These are phyloP conservation scores for Cladosporium sp. DNA, from an alignment of 2,329 filamentous ascomycete species.

Conservation along the genomic window DNA sequence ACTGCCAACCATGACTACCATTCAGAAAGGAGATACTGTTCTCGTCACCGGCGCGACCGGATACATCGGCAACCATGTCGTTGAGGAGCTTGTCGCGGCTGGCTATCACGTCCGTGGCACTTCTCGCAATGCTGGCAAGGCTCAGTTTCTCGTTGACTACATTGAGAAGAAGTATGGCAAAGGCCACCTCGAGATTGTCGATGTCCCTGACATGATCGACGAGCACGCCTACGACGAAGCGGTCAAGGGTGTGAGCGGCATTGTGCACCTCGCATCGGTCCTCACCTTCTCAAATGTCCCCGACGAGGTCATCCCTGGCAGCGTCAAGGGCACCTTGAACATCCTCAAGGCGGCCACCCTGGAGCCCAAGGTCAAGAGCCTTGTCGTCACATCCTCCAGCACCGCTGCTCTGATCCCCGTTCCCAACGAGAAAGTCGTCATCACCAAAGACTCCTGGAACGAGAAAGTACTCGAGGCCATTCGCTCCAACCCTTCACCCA, in stretches of 20 bases:
- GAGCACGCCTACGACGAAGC: constrained; percentile 44
- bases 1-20: constrained; percentile 21
- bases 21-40: constrained; percentile 30
- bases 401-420: constrained; percentile 40
- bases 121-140: constrained; percentile 31
- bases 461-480: constrained; percentile 37
- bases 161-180: constrained; percentile 33
- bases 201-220: constrained; percentile 44
- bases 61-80: constrained; percentile 33
- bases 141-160: constrained; percentile 31
- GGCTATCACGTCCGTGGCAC: constrained; percentile 37
- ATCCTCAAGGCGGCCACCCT: constrained; percentile 46
- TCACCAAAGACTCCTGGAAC: constrained; percentile 37
- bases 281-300: constrained; percentile 44
- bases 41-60: constrained; percentile 36
- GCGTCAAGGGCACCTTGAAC: constrained; percentile 39
- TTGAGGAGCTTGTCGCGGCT: constrained; percentile 31
- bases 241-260: constrained; percentile 45
- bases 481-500: constrained; percentile 28
- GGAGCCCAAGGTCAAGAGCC: constrained; percentile 46
- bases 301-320: constrained; percentile 46
- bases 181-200: constrained; percentile 42
- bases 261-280: constrained; percentile 52
- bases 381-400: constrained; percentile 47
- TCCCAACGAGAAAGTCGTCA: constrained; percentile 39